phyloP scores from a whole-genome alignment of 2,329 filamentous ascomycete species.

The Colletotrichum brevisporum region DNA sequence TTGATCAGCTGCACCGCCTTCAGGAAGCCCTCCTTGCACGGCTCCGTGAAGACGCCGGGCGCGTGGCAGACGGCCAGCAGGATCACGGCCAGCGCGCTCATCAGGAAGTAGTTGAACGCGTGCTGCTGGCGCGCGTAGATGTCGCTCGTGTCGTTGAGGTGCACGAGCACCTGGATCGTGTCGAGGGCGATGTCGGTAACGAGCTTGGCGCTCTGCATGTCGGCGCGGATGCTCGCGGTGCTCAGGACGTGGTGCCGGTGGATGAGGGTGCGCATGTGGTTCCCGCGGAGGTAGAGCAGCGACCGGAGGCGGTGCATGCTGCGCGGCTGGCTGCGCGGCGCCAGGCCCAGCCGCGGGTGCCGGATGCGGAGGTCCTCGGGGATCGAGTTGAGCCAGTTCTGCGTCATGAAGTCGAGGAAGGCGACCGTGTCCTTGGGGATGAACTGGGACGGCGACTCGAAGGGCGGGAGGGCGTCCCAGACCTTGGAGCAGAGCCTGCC shows the following conservation, averaged over 20 bases:
- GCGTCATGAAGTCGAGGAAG: conserved; percentile 57
- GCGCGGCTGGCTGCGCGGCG: conserved; percentile 49
- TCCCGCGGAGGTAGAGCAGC: conserved; percentile 59
- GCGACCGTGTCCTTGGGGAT: conserved; percentile 56
- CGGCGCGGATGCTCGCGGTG: conserved; percentile 52
- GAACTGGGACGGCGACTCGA: conserved; percentile 49
- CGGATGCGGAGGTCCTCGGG: conserved; percentile 55
- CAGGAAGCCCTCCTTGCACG: conserved; percentile 50
- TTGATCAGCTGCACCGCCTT: conserved; percentile 51
- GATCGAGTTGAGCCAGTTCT: conserved; percentile 62
- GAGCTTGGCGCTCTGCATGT: conserved; percentile 52
- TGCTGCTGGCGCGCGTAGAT: conserved; percentile 56
- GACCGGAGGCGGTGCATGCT: conserved; percentile 58
- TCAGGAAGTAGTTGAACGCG: conserved; percentile 58
- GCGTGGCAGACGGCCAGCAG: conserved; percentile 62
- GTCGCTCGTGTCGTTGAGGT: conserved; percentile 52
- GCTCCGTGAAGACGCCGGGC: conserved; percentile 56
- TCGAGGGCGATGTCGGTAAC: conserved; percentile 55
- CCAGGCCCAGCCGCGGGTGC: conserved; percentile 53
- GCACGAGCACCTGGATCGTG: conserved; percentile 53
- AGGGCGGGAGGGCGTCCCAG: conserved; percentile 58
- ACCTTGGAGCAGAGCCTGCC: conserved; percentile 61
- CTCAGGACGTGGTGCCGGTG: conserved; percentile 59
- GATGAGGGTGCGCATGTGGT: conserved; percentile 60
- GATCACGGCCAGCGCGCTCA: conserved; percentile 55